These are phyloP conservation scores for Adansonia digitata DNA, from an alignment of 345 rosid genomes.

Conservation along the genomic window DNA sequence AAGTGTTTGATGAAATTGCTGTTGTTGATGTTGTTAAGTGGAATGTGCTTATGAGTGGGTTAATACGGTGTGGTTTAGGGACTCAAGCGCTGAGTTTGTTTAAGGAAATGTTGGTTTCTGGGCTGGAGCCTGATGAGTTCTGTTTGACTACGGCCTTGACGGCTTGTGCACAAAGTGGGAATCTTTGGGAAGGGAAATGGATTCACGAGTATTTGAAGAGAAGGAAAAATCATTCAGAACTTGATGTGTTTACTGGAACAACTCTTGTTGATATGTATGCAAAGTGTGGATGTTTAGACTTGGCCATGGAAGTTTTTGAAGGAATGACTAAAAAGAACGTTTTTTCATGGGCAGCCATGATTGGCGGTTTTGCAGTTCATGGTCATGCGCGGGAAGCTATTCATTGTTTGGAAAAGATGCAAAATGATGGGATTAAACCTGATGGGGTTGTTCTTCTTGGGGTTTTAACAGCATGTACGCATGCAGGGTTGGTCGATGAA, in stretches of 20 bases:
- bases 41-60: slow-evolving; percentile 53
- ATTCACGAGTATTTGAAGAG: slow-evolving; percentile 45
- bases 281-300: slow-evolving; percentile 49
- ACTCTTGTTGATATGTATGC: slow-evolving; percentile 60
- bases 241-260: slow-evolving; percentile 46
- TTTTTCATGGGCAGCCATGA: slow-evolving; percentile 53
- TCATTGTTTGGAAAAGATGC: slow-evolving; percentile 39
- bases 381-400: slow-evolving; percentile 45
- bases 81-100: slow-evolving; percentile 34
- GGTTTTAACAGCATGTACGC: slow-evolving; percentile 47
- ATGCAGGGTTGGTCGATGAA: slow-evolving; percentile 48
- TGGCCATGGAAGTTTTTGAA: slow-evolving; percentile 40
- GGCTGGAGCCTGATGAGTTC: slow-evolving; percentile 46
- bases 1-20: slow-evolving; percentile 55
- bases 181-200: slow-evolving; percentile 50
- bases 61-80: slow-evolving; percentile 29
- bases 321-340: slow-evolving; percentile 42
- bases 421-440: slow-evolving; percentile 36
- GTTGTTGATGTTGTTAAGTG: slow-evolving; percentile 44
- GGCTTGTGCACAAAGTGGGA: slow-evolving; percentile 52
- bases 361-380: slow-evolving; percentile 42
- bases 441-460: slow-evolving; percentile 50
- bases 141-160: slow-evolving; percentile 43
- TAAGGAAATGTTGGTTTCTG: slow-evolving; percentile 37
- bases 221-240: slow-evolving; percentile 20